Conservation (phyloP, 2,329 filamentous ascomycete species). For the Akanthomyces muscarius region DNA sequence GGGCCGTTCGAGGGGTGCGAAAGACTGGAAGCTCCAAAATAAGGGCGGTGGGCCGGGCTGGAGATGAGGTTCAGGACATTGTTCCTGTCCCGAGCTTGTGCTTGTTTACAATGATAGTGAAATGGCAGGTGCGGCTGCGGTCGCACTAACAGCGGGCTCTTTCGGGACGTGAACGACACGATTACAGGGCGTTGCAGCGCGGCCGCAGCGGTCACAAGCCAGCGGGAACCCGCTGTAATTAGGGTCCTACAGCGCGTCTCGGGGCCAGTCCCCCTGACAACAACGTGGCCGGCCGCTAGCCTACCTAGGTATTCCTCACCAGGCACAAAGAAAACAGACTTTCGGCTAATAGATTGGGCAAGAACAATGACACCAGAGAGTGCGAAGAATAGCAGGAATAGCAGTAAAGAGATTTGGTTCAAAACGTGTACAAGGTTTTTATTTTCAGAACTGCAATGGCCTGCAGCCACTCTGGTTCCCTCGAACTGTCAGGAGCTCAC, state of each 20-base stretch:
- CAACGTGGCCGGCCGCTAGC: background rate
- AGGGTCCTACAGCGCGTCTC: background rate
- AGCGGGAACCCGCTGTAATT: background rate
- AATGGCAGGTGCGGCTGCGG: background rate
- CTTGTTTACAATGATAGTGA: constrained; percentile 12
- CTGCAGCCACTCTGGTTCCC: too few species aligned
- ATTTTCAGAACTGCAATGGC: too few species aligned
- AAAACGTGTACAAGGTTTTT: too few species aligned
- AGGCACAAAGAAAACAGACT: constrained; percentile 12
- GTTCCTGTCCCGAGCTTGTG: background rate
- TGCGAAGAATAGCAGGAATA: too few species aligned
- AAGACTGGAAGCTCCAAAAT: constrained; percentile 3
- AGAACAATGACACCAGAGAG: background rate
- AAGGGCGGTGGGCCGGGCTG: constrained; percentile 11
- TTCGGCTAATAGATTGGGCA: background rate
- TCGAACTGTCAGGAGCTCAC: too few species aligned
- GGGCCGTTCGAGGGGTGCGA: constrained; percentile 11
- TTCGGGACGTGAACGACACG: background rate
- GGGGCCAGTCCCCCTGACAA: constrained; percentile 11
- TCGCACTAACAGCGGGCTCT: constrained; percentile 11
- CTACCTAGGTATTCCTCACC: background rate
- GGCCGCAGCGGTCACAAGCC: background rate
- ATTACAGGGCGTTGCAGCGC: background rate
- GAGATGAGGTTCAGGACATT: constrained; percentile 17
- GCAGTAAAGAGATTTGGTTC: too few species aligned